These are phyloP conservation scores for Dioscorea dumetorum DNA, from an alignment of 106 monocot genomes.

Conservation along the genomic window DNA sequence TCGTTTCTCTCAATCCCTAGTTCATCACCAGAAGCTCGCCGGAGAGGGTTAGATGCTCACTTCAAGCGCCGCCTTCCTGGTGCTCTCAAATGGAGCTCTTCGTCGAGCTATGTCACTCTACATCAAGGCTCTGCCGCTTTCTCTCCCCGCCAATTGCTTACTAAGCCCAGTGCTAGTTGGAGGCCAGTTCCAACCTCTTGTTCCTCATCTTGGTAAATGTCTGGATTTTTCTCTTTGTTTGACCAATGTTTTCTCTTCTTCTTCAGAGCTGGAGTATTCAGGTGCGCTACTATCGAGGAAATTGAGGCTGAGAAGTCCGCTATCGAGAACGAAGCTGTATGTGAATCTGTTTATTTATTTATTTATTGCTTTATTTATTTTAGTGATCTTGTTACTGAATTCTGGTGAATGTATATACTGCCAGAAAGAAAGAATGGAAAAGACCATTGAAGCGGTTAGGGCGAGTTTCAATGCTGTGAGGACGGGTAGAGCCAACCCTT, in stretches of 20 bases:
- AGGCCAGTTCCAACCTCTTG: too few species aligned
- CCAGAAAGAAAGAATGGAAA: slow-evolving; percentile 92
- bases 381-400: not conserved
- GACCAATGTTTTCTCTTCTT: slow-evolving; percentile 8
- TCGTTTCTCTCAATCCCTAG: not conserved
- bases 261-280: slow-evolving; percentile 37
- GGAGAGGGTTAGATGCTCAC: too few species aligned
- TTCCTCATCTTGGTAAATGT: too few species aligned
- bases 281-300: slow-evolving; percentile 86
- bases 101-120: too few species aligned
- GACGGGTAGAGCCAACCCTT: slow-evolving; percentile 91
- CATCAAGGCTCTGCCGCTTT: too few species aligned
- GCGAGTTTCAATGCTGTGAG: slow-evolving; percentile 82
- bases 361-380: not conserved
- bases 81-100: not conserved
- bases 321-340: slow-evolving; percentile 70
- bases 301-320: slow-evolving; percentile 77
- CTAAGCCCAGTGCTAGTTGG: too few species aligned
- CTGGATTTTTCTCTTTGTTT: not conserved
- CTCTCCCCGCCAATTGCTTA: too few species aligned
- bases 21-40: not conserved
- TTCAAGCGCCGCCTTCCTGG: too few species aligned
- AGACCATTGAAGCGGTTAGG: slow-evolving; percentile 71
- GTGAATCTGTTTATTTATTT: slow-evolving; percentile 5
- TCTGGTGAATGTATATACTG: not conserved